Percentiles rank a stretch among this genome's conserved stretches.
These are phyloP conservation scores for Paraphoma sp. DNA, from an alignment of 2,329 filamentous ascomycete species.

Conservation along the genomic window DNA sequence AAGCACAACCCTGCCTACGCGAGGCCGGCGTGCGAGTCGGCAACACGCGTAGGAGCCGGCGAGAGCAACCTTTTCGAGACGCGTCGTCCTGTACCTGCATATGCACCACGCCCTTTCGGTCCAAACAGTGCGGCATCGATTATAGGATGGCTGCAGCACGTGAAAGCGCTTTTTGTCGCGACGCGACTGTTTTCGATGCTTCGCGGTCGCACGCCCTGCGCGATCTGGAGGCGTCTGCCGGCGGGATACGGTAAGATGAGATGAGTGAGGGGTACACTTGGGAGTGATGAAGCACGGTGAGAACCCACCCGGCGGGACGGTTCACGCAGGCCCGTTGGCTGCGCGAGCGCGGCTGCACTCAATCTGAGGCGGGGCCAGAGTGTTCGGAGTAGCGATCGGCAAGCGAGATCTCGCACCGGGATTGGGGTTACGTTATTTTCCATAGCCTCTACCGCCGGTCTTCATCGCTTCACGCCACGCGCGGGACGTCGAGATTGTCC, in stretches of 20 bases:
- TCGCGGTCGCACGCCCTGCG: not conserved
- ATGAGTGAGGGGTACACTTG: not conserved
- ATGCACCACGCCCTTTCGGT: conserved; percentile 16
- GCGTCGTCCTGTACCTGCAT: conserved; percentile 19
- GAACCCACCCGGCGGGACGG: conserved; percentile 8
- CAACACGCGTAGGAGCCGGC: conserved; percentile 13
- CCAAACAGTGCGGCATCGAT: conserved; percentile 15
- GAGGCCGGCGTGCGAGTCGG: conserved; percentile 26
- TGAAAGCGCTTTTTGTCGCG: not conserved
- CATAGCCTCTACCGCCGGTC: not conserved
- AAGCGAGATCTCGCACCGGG: conserved; percentile 6
- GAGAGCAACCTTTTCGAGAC: conserved; percentile 24
- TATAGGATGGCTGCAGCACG: not conserved
- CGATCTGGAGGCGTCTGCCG: not conserved
- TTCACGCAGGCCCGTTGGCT: conserved; percentile 3
- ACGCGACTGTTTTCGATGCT: not conserved
- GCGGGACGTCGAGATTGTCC: not conserved
- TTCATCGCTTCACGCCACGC: not conserved
- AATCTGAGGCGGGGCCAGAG: conserved; percentile 13
- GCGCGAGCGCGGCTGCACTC: conserved; percentile 12
- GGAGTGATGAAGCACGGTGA: conserved; percentile 5
- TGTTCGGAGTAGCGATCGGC: conserved; percentile 11
- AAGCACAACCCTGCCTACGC: conserved; percentile 16
- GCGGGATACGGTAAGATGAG: not conserved
- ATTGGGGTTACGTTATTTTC: not conserved